Conservation (phyloP, 805 yeast species). For the Gaillardinia entomophila region DNA sequence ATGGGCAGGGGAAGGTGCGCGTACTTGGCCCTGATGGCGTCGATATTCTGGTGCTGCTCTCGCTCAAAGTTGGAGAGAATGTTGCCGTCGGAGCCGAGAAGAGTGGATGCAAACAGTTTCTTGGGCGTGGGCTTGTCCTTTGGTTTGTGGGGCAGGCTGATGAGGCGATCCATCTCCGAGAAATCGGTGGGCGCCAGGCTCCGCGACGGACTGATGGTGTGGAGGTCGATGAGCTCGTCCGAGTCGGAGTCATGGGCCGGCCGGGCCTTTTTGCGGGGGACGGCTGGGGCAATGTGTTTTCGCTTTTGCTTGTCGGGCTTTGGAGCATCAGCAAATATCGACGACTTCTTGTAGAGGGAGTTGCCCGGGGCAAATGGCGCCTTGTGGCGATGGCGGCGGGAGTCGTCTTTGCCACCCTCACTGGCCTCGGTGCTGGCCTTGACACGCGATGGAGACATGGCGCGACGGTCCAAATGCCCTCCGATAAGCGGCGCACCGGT, state of each 20-base stretch:
- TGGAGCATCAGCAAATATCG: too few species aligned
- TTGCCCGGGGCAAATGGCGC: too few species aligned
- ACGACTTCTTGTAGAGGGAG: too few species aligned
- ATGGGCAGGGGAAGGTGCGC: constrained; percentile 13
- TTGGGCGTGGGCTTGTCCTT: constrained; percentile 1
- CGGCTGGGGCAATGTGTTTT: too few species aligned
- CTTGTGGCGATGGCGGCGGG: too few species aligned
- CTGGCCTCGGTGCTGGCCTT: too few species aligned
- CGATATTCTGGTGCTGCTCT: constrained; percentile 3
- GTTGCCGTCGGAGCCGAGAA: not conserved
- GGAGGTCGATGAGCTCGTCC: not conserved
- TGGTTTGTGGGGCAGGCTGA: not conserved
- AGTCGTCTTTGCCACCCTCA: too few species aligned
- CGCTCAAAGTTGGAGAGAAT: constrained; percentile 3
- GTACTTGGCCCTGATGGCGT: constrained; percentile 7
- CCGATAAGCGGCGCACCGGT: too few species aligned
- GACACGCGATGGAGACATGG: too few species aligned
- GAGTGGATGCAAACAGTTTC: not conserved
- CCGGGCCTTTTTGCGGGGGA: too few species aligned
- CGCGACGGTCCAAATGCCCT: too few species aligned
- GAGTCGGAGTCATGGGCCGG: not conserved
- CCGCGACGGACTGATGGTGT: not conserved
- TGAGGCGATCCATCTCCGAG: not conserved
- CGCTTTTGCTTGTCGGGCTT: too few species aligned
- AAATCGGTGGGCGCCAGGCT: constrained; percentile 2